Evolutionary conservation across 345 rosid species (phyloP), one percentile per base, ranked within the genome.

Genomic region (Rubroshorea leprosula): DNA sequence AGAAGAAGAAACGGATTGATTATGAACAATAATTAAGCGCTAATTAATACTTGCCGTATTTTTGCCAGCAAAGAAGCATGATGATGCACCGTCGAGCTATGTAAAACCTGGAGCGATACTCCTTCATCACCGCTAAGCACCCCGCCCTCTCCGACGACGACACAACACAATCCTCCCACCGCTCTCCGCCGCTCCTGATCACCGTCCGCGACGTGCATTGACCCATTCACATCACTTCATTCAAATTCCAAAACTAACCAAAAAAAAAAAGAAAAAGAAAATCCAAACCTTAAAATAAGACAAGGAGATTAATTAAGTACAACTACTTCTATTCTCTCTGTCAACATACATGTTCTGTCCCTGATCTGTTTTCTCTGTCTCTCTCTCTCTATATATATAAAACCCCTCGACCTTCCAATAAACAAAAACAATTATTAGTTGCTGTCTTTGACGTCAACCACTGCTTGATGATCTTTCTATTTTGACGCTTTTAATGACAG

Each of bases 81-180:
- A 71, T 57, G 50, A 72, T 45, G 60, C 87, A 84, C 66, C 78
- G 76, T 56, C 78, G 72, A 5, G 76, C 82, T 23, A 82, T 67
- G 54, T 82, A 70, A 52, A 81, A 74, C 72, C 84, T 79, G 55
- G 82, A 64, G 23, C 77, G 66, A 39, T 72, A 76, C 65, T 81
- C 87, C 35, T 75, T 73, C 53, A 69, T 70, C 71, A 60, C 64
- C 0, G 74, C 73, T 60, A 74, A 55, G 51, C 74, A 72, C 23
- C 84, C 75, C 4, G 22, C 50, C 59, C 39, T 67, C 68, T 59
- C 52, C 60, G 61, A 20, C 29, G 62, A 46, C 44, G 46, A 38
- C 48, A 44, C 54, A 49, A 39, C 64, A 25, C 49, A 0, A 22
- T 19, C 26, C 13, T 45, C 48, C 25, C 24, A 31, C 17, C 62